Evolutionary conservation across 2,329 filamentous ascomycete species (phyloP), one percentile per base, ranked within the genome.

Genomic region (Ascocoryne sarcoides): DNA sequence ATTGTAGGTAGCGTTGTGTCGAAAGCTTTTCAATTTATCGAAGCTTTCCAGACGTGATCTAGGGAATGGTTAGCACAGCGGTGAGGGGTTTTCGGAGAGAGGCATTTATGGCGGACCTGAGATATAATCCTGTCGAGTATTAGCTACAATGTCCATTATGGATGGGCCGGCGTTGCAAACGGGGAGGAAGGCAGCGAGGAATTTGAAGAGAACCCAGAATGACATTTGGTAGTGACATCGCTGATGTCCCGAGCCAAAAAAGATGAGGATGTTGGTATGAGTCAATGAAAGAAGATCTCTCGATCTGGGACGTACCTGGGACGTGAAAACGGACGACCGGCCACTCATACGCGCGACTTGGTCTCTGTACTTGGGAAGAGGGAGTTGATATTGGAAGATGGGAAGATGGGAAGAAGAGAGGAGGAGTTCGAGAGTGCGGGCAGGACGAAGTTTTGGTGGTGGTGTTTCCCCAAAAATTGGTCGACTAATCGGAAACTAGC

Each of bases 311-410:
- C 54, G 39, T 81, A 86, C 83, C 79, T 89, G 84, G 68, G 83
- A 89, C 70, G 84, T 89, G 73, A 87, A 89, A 66, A 82, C 75
- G 66, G 84, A 86, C 69, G 76, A 73, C 75, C 81, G 80, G 73
- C 82, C 82, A 82, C 80, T 83, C 83, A 88, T 88, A 82, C 81
- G 80, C 73, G 79, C 82, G 71, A 52, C 55, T 49, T 33, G 51
- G 36, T 47, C 37, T 42, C 33, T 43, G 37, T 30, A 12, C 15
- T 37, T 37, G 16, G 15, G 17, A 8, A 12, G 9, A 19, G 32
- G 15, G 18, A 10, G 17, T 8, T 16, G 15, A 19, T 19, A 19
- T 12, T 4, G n/a, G 19, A 14, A 16, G 31, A 18, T 10, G 9
- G 43, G 10, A 8, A 20, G 39, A 36, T 32, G 19, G 38, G 36